These are phyloP conservation scores for Strigomonas culicis DNA, from an alignment of 208 protist genomes.

Conservation along the genomic window DNA sequence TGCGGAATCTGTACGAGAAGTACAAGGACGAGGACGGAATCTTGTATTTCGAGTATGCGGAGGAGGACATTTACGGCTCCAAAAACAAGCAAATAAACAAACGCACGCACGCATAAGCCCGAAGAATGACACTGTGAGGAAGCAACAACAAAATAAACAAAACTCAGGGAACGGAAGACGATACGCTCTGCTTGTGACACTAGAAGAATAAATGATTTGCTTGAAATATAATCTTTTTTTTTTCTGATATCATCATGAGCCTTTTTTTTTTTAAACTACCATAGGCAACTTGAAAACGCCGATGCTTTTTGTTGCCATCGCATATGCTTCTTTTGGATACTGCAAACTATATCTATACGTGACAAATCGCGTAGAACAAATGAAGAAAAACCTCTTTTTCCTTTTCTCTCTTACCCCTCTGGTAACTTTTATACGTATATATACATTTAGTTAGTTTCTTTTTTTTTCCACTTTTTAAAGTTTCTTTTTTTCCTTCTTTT, in stretches of 20 bases:
- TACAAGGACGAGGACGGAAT: constrained; percentile 4
- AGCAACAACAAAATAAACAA: no score
- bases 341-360: background rate
- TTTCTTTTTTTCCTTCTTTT: constrained; percentile 8
- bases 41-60: no score
- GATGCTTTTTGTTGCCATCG: constrained; percentile 7
- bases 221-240: background rate
- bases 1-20: no score
- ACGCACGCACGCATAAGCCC: background rate
- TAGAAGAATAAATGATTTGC: background rate
- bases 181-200: no score
- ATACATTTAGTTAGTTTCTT: constrained; percentile 1
- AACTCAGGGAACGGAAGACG: no score
- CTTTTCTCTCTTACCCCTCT: constrained; percentile 10
- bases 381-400: constrained; percentile 10
- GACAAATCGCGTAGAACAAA: background rate
- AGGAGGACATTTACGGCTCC: no score
- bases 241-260: background rate
- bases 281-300: background rate
- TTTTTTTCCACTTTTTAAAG: background rate
- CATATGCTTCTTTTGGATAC: background rate
- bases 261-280: constrained; percentile 8
- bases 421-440: constrained; percentile 6
- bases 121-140: background rate
- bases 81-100: no score